Base-by-base conservation (phyloP, 345 rosid genomes). In the Euphorbia lathyris region DNA sequence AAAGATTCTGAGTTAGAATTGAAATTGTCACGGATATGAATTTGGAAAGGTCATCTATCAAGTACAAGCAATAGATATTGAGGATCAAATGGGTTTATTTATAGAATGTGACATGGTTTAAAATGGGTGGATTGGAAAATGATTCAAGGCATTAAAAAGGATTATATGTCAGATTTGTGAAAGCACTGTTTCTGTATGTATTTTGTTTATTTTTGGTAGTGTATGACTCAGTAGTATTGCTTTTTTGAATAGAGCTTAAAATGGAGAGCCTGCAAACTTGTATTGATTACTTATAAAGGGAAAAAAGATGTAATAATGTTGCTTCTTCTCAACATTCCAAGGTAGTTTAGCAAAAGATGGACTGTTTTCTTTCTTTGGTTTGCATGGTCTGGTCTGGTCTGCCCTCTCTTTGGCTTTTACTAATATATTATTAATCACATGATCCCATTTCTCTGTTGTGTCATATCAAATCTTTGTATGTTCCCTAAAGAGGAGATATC, bases 401-500 rank as follows among this genome's bases (percentile, higher is more conserved):
- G n/a, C n/a, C n/a, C n/a, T n/a, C 40, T 32, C 22, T 47, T 26
- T 65, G 43, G 53, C 58, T 59, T 74, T 59, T 64, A 61, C 42
- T 51, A 69, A 55, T 70, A 32, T 63, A 36, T 36, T 66, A 71
- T 71, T 5, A 51, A 51, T 16, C 34, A 38, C 47, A 62, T 58
- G 48, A 55, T 66, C 58, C 67, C 62, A 66, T 69, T 58, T 81
- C 70, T 69, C 58, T 40, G 60, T 29, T 72, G 72, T 74, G 80
- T 75, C 83, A 55, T 65, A 25, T 72, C 80, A 38, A 68, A 63
- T 71, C 67, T 65, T 30, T 53, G 14, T 20, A 40, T 77, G 82
- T 75, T 53, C 79, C 83, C 77, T 36, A 68, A 75, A 61, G 65
- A 60, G 74, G 70, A 62, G 70, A 73, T 73, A 68, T 65, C 65